These are phyloP conservation scores for Lachnellula cervina DNA, from an alignment of 2,329 filamentous ascomycete species.

Conservation along the genomic window DNA sequence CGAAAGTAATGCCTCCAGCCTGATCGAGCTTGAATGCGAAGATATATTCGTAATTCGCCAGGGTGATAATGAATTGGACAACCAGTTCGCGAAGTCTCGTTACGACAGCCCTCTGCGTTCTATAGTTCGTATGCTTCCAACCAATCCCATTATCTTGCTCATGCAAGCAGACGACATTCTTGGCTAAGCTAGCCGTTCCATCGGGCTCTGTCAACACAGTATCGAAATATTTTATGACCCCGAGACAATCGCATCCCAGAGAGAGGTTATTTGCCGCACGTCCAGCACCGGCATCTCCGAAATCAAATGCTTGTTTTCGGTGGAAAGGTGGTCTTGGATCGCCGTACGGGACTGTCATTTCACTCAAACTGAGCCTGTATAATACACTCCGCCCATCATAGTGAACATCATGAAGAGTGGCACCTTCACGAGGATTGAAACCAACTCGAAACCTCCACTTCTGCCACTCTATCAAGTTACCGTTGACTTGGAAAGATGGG, in stretches of 20 bases:
- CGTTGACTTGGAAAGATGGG: conserved; percentile 50
- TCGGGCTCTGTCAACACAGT: conserved; percentile 47
- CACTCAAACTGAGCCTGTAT: conserved; percentile 52
- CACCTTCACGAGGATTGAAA: conserved; percentile 56
- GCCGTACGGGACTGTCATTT: conserved; percentile 60
- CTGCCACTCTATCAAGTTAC: conserved; percentile 42
- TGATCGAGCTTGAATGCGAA: conserved; percentile 61
- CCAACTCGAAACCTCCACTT: conserved; percentile 58
- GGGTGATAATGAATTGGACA: conserved; percentile 61
- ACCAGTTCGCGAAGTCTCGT: conserved; percentile 58
- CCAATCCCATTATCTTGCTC: conserved; percentile 64
- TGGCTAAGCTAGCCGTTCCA: conserved; percentile 48
- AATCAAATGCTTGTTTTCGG: conserved; percentile 63
- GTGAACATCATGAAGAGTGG: conserved; percentile 53
- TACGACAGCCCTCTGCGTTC: conserved; percentile 56
- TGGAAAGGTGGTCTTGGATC: conserved; percentile 58
- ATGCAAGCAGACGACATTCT: conserved; percentile 62
- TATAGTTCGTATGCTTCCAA: conserved; percentile 68
- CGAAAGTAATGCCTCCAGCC: conserved; percentile 54
- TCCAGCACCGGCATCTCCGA: conserved; percentile 61
- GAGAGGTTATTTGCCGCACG: conserved; percentile 60
- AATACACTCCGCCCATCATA: conserved; percentile 55
- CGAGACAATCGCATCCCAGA: conserved; percentile 64
- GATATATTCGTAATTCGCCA: conserved; percentile 68
- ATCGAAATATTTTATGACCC: conserved; percentile 59